Percentiles rank a stretch among this genome's conserved stretches.
phyloP scores from a whole-genome alignment of 148 eudicot genomes.

The Rhododendron ferrugineum region DNA sequence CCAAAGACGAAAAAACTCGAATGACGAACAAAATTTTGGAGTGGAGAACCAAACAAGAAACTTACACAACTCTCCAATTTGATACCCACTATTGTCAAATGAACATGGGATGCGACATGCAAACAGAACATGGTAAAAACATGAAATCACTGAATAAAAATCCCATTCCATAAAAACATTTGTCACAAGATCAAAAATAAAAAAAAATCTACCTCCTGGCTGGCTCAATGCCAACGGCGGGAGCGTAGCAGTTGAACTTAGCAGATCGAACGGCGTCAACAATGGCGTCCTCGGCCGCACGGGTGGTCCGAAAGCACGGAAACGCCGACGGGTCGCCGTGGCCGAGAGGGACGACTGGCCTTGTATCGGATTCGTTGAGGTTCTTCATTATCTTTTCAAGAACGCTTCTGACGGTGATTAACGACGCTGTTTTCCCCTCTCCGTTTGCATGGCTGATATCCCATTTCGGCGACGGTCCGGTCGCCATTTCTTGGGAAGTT shows the following conservation, averaged over 20 bases:
- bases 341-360: slow-evolving; percentile 24
- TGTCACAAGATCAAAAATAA: background rate
- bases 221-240: slow-evolving; percentile 24
- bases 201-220: slow-evolving; percentile 22
- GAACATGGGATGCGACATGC: background rate
- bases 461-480: slow-evolving; percentile 20
- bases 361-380: slow-evolving; percentile 9
- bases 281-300: slow-evolving; percentile 33
- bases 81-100: background rate
- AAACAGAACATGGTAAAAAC: background rate
- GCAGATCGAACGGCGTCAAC: slow-evolving; percentile 29
- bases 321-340: slow-evolving; percentile 36
- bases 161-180: background rate
- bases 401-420: slow-evolving; percentile 24
- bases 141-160: background rate
- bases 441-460: slow-evolving; percentile 17
- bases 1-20: no score
- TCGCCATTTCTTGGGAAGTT: slow-evolving; percentile 21
- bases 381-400: slow-evolving; percentile 18
- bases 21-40: no score
- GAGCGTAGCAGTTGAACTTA: slow-evolving; percentile 31
- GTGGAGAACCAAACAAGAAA: background rate
- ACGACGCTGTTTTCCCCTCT: slow-evolving; percentile 6
- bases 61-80: background rate
- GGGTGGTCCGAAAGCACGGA: slow-evolving; percentile 33